Base-by-base conservation (phyloP, 2,329 filamentous ascomycete species). In the Aspergillus tanneri region DNA sequence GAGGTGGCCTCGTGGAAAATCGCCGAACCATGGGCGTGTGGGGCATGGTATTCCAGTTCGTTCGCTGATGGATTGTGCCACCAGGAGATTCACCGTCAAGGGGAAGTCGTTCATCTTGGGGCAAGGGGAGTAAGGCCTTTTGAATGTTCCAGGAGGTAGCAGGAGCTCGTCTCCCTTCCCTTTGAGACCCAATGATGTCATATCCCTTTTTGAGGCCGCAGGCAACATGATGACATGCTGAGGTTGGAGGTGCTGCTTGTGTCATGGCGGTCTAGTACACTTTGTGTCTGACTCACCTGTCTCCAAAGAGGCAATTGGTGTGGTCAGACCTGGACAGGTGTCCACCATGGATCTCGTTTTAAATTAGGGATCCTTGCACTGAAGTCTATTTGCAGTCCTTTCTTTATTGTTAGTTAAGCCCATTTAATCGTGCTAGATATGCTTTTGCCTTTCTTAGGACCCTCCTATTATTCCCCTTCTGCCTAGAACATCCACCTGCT, bases 41-140 rank as follows among this genome's bases (percentile, higher is more conserved):
- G 52, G 41, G 49, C 30, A 41, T 42, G 42, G 38, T 53, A 45
- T 49, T 56, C 46, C 54, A 52, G 47, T 46, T 49, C 42, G 46
- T 37, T 34, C 39, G 52, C 37, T 51, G 47, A 38, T 40, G n/a
- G 16, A 18, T 14, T 35, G 22, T 36, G 12, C 10, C 22, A 19
- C 28, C 21, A 22, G 19, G 36, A 5, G 14, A 9, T 23, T 7
- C 4, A 27, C 30, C 23, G 16, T 23, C 23, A 14, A 43, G 12
- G 10, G n/a, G 21, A 27, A n/a, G n/a, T n/a, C n/a, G n/a, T n/a
- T n/a, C n/a, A 34, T n/a, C 3, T 12, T n/a, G 32, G 24, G 30
- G 41, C 41, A 28, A 32, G 28, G 19, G 19, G 12, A 16, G 36
- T 38, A 24, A 19, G 36, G 36, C 36, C 36, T 38, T 38, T 21